Percentiles rank a stretch among this genome's conserved stretches.
phyloP scores from a whole-genome alignment of 2,329 filamentous ascomycete genomes.

The Aspergillus sp. region DNA sequence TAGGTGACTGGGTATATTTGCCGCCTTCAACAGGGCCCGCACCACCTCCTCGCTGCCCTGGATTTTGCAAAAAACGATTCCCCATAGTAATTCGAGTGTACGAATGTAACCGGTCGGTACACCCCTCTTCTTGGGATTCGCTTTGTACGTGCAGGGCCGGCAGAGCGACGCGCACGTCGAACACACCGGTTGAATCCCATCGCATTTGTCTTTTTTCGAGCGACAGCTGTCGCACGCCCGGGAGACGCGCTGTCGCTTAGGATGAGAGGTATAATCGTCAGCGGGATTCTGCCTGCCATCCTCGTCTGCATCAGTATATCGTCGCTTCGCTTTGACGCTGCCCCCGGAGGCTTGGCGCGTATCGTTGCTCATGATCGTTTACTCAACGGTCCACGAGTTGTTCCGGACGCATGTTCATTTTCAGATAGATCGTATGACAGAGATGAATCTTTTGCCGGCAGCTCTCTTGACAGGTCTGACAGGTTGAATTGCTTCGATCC shows the following conservation, averaged over 20 bases:
- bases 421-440: conserved; percentile 13
- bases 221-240: conserved; percentile 67
- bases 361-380: conserved; percentile 28
- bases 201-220: conserved; percentile 65
- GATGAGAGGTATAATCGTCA: conserved; percentile 26
- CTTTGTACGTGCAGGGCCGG: conserved; percentile 65
- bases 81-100: conserved; percentile 64
- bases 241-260: conserved; percentile 62
- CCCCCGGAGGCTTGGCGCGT: conserved; percentile 25
- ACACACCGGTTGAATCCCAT: conserved; percentile 63
- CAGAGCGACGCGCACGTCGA: conserved; percentile 61
- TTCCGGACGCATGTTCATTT: conserved; percentile 24
- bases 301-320: conserved; percentile 25
- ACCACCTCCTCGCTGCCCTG: conserved; percentile 57
- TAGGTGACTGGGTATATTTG: conserved; percentile 33
- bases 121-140: conserved; percentile 69
- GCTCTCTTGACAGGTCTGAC: neutral
- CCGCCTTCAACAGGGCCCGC: conserved; percentile 48
- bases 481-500: too few species aligned
- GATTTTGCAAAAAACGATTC: conserved; percentile 61
- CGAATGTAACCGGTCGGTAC: conserved; percentile 77
- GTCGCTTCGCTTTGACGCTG: conserved; percentile 26
- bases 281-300: conserved; percentile 20
- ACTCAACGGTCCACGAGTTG: conserved; percentile 19
- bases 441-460: conserved; percentile 27